Conservation (phyloP, 257 asterid species). For the Rehmannia glutinosa region DNA sequence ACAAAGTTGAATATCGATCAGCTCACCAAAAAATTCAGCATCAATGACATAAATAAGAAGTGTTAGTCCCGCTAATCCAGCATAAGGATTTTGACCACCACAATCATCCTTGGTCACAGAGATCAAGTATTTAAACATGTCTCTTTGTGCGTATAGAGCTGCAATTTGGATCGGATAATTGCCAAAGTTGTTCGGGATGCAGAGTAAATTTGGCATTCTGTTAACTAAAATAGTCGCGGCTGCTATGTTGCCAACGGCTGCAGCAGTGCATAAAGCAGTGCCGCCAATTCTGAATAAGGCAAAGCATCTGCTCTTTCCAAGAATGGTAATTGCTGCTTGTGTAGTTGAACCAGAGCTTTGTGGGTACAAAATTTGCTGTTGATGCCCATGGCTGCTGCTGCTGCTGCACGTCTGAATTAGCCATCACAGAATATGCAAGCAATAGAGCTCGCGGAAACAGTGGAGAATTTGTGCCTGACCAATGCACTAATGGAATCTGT, state of each 20-base stretch:
- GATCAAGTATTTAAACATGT: no score
- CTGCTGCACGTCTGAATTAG: not conserved
- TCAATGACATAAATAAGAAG: no score
- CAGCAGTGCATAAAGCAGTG: no score
- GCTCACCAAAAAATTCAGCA: not conserved
- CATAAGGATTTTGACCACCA: no score
- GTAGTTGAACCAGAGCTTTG: conserved; percentile 2
- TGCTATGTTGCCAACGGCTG: no score
- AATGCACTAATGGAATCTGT: no score
- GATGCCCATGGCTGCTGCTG: not conserved
- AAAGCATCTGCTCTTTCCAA: no score
- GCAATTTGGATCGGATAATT: not conserved
- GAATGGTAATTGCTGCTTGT: not conserved
- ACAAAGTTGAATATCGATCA: not conserved
- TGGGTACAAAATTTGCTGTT: not conserved
- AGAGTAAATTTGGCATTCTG: not conserved
- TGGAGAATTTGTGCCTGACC: not conserved
- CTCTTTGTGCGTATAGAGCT: no score
- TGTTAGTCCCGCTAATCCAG: no score
- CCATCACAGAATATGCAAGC: not conserved
- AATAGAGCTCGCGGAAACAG: not conserved
- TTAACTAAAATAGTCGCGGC: not conserved
- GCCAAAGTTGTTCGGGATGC: not conserved
- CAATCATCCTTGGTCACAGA: no score
- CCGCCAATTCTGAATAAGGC: no score